Evolutionary conservation across 257 asterid species (phyloP).

Genomic region (Ajuga chamaepitys): DNA sequence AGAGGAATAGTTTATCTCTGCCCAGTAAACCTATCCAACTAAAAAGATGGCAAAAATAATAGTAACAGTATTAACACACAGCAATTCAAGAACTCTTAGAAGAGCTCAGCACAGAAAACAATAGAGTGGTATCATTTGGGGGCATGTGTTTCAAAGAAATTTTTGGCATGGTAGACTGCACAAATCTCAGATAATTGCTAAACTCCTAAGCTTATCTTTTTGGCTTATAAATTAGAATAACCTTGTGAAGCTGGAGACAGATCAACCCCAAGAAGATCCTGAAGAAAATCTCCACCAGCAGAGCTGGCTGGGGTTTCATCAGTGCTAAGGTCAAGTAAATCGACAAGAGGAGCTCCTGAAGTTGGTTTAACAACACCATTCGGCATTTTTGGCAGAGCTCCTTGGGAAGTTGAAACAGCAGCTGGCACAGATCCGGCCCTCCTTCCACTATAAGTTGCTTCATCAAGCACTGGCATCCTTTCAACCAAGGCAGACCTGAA

Average conservation of each 20-base stretch:
- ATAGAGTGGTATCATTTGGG: not conserved
- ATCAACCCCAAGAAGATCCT: conserved; percentile 89
- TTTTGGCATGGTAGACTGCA: not conserved
- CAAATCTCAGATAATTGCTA: conserved; percentile 2
- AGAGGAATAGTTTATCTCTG: not conserved
- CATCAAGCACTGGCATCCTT: conserved; percentile 96
- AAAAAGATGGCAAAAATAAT: conserved; percentile 10
- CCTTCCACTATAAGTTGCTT: conserved; percentile 77
- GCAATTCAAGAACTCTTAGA: not conserved
- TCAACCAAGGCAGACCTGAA: conserved; percentile 82
- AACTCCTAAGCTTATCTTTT: not conserved
- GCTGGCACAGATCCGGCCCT: conserved; percentile 72
- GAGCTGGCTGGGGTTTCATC: conserved; percentile 71
- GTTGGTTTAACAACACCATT: conserved; percentile 70
- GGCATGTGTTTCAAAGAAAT: not conserved
- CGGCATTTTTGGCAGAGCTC: conserved; percentile 61
- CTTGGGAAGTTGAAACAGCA: conserved; percentile 72
- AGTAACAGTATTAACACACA: not conserved
- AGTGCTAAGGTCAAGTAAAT: conserved; percentile 77
- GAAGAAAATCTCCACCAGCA: conserved; percentile 82
- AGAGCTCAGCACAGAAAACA: not conserved
- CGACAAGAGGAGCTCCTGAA: conserved; percentile 64
- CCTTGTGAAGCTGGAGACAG: conserved; percentile 61
- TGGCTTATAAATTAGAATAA: conserved; percentile 13
- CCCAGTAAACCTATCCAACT: conserved; percentile 1